A percentile compares a stretch with the other conserved stretches of the same genome.
Conservation (phyloP, 441 rosid genomes). For the Gossypium trilobum region DNA sequence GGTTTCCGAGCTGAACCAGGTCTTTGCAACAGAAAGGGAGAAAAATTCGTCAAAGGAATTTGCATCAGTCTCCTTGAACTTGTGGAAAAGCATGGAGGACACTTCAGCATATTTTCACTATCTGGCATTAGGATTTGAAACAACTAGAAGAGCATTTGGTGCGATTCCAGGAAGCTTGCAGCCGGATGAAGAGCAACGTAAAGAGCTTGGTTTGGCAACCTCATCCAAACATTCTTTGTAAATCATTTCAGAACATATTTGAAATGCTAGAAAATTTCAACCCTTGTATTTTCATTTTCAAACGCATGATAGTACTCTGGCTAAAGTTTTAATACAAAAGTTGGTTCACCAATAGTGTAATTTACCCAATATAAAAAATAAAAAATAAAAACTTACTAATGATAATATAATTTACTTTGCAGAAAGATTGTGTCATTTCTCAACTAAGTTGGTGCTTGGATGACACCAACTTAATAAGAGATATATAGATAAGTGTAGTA, state of each 20-base stretch:
- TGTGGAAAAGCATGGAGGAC: slow-evolving; percentile 45
- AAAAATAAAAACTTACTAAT: too few relatives aligned
- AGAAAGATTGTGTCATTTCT: too few relatives aligned
- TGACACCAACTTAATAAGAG: too few relatives aligned
- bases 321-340: not conserved
- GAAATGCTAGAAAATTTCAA: not conserved
- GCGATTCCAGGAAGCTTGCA: slow-evolving; percentile 82
- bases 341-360: too few relatives aligned
- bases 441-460: too few relatives aligned
- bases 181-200: slow-evolving; percentile 66
- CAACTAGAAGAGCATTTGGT: slow-evolving; percentile 67
- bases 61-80: slow-evolving; percentile 45
- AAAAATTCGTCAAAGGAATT: slow-evolving; percentile 27
- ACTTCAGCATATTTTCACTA: slow-evolving; percentile 70
- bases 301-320: not conserved
- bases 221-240: slow-evolving; percentile 2
- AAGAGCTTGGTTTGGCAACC: slow-evolving; percentile 63
- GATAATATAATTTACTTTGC: too few relatives aligned
- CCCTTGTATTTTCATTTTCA: not conserved
- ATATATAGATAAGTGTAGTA: too few relatives aligned
- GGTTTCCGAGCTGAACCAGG: slow-evolving; percentile 43
- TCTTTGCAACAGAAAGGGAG: slow-evolving; percentile 6
- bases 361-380: too few relatives aligned
- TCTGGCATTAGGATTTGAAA: slow-evolving; percentile 62
- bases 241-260: not conserved